A percentile compares a stretch with the other conserved stretches of the same genome.
These are phyloP conservation scores for Chytriomyces sp. DNA, from an alignment of 192 early-diverging fungal species.

Conservation along the genomic window DNA sequence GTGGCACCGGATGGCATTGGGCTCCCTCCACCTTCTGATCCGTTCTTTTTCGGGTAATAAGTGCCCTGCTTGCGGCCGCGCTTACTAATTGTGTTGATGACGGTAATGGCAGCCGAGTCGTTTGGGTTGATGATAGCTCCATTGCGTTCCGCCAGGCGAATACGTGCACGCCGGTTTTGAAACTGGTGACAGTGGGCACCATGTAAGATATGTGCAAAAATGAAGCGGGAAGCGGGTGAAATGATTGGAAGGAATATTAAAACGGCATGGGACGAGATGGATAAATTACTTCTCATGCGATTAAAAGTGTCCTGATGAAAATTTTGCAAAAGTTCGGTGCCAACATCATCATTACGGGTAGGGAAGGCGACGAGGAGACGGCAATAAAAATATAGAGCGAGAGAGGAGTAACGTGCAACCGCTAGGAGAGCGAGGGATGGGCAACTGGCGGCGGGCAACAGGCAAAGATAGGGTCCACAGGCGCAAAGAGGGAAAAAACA, in stretches of 20 bases:
- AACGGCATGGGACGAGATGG: not conserved
- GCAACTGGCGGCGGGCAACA: too few species aligned
- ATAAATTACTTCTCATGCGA: not conserved
- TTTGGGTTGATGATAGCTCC: constrained; percentile 11
- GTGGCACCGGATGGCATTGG: not conserved
- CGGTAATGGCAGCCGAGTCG: constrained; percentile 4
- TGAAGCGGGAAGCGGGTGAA: not conserved
- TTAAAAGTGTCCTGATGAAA: not conserved
- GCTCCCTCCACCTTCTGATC: too few species aligned
- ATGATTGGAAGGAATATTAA: not conserved
- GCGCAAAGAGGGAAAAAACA: not conserved
- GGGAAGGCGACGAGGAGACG: too few species aligned
- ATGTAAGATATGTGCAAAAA: not conserved
- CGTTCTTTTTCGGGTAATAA: not conserved
- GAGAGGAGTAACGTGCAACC: too few species aligned
- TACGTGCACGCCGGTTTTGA: constrained; percentile 18
- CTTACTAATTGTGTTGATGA: constrained; percentile 9
- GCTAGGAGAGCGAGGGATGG: too few species aligned
- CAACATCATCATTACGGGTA: not conserved
- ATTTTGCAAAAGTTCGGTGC: not conserved
- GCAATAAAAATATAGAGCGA: too few species aligned
- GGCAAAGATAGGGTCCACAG: too few species aligned
- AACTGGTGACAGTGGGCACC: not conserved
- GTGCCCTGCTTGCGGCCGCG: constrained; percentile 14
- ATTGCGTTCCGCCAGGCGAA: constrained; percentile 11